Conservation (phyloP, 163 green algal species). For the Chloromonas sp. region DNA sequence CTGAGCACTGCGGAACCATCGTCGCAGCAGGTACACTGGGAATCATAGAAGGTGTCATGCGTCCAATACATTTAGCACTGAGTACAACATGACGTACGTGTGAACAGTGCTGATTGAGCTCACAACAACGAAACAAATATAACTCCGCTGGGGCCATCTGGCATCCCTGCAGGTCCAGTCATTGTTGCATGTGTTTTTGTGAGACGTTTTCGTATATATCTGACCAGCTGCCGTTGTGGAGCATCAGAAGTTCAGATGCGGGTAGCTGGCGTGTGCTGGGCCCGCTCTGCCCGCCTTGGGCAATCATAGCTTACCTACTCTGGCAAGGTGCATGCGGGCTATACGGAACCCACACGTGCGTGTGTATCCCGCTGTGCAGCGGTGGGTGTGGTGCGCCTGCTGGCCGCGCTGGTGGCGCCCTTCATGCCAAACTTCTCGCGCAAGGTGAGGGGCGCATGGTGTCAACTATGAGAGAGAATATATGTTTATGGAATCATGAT, state of each 20-base stretch:
- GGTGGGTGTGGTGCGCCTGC: slow-evolving; percentile 74
- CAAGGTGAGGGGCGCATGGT: slow-evolving; percentile 62
- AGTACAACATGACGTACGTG: too few relatives aligned
- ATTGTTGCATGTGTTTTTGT: neutral
- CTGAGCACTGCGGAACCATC: slow-evolving; percentile 52
- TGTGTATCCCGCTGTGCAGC: slow-evolving; percentile 14
- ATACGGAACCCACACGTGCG: neutral
- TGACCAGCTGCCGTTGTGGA: too few relatives aligned
- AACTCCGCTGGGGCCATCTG: neutral
- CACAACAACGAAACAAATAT: too few relatives aligned
- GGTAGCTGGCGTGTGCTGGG: neutral
- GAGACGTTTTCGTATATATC: too few relatives aligned
- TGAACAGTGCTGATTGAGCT: too few relatives aligned
- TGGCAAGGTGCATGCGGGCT: neutral
- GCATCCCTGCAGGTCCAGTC: neutral
- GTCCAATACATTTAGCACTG: too few relatives aligned
- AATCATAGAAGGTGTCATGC: too few relatives aligned
- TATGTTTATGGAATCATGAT: slow-evolving; percentile 1
- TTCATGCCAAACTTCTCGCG: slow-evolving; percentile 80
- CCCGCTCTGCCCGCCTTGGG: neutral
- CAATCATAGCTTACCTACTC: neutral
- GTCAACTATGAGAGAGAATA: slow-evolving; percentile 17
- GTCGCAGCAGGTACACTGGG: slow-evolving; percentile 49
- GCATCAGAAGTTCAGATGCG: too few relatives aligned
- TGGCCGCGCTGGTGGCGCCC: slow-evolving; percentile 77